phyloP scores from a whole-genome alignment of 1,284 basidiomycete species.

The Fistulinella staudtii region DNA sequence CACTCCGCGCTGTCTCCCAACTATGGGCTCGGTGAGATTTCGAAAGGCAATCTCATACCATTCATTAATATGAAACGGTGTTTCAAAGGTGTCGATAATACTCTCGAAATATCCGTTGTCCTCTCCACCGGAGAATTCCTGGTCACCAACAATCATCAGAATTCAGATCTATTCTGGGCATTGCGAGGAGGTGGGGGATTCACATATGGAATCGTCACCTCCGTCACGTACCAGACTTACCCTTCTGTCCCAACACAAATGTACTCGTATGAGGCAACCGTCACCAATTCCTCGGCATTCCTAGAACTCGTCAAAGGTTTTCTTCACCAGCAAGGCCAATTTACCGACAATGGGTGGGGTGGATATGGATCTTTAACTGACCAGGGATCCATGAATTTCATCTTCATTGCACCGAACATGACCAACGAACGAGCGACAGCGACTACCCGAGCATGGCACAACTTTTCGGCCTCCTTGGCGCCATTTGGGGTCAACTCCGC shows the following conservation, averaged over 20 bases:
- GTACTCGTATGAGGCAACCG: conserved; percentile 26
- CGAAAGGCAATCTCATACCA: neutral
- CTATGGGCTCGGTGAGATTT: conserved; percentile 40
- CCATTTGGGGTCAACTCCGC: conserved; percentile 5
- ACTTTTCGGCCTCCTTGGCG: conserved; percentile 16
- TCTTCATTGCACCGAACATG: conserved; percentile 33
- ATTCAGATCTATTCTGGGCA: conserved; percentile 42
- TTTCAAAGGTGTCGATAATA: conserved; percentile 46
- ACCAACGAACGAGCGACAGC: conserved; percentile 32
- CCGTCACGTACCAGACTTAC: conserved; percentile 28
- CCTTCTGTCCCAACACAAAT: conserved; percentile 29
- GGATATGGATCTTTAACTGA: conserved; percentile 7
- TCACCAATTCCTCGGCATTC: conserved; percentile 16
- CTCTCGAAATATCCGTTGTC: conserved; percentile 26
- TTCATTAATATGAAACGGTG: too few relatives aligned
- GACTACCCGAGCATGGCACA: conserved; percentile 33
- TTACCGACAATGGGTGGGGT: conserved; percentile 29
- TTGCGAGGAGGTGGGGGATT: conserved; percentile 48
- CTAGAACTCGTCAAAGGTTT: conserved; percentile 23
- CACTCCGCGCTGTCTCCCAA: conserved; percentile 38
- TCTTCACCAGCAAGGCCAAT: conserved; percentile 29
- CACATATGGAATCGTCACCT: conserved; percentile 24
- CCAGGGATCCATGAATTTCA: conserved; percentile 11
- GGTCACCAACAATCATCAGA: conserved; percentile 12
- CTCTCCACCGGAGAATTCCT: conserved; percentile 17